These are phyloP conservation scores for Ormosia emarginata DNA, from an alignment of 306 rosid species.

Conservation along the genomic window DNA sequence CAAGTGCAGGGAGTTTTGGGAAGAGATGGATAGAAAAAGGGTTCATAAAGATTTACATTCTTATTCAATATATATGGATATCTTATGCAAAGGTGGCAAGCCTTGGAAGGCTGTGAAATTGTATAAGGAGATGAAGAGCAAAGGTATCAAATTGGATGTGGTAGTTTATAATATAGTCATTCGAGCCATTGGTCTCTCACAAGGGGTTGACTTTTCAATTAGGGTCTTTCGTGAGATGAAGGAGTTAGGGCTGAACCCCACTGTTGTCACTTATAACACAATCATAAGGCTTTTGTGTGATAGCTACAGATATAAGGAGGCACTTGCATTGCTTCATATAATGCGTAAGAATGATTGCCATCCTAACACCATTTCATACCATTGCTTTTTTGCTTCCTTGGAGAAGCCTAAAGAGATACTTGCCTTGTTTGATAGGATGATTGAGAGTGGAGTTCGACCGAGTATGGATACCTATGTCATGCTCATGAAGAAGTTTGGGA, in stretches of 20 bases:
- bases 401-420: constrained; percentile 70
- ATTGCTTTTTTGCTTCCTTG: constrained; percentile 55
- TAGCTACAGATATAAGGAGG: constrained; percentile 63
- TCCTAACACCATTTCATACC: constrained; percentile 66
- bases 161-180: constrained; percentile 75
- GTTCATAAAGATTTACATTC: constrained; percentile 69
- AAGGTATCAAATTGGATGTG: constrained; percentile 66
- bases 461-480: constrained; percentile 73
- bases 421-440: constrained; percentile 64
- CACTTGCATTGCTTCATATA: constrained; percentile 42
- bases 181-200: constrained; percentile 64
- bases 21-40: constrained; percentile 76
- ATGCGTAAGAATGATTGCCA: constrained; percentile 52
- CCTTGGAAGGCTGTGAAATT: constrained; percentile 86
- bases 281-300: constrained; percentile 71
- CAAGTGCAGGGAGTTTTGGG: constrained; percentile 85
- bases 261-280: constrained; percentile 66
- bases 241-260: constrained; percentile 65
- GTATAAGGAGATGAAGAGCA: constrained; percentile 63
- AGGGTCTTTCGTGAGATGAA: constrained; percentile 68
- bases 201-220: constrained; percentile 72
- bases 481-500: constrained; percentile 82
- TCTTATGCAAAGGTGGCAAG: constrained; percentile 78
- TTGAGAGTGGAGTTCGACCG: constrained; percentile 65
- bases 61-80: constrained; percentile 84